Conservation (phyloP, 495 filamentous ascomycete species). For the Astrocystis sublimbata region DNA sequence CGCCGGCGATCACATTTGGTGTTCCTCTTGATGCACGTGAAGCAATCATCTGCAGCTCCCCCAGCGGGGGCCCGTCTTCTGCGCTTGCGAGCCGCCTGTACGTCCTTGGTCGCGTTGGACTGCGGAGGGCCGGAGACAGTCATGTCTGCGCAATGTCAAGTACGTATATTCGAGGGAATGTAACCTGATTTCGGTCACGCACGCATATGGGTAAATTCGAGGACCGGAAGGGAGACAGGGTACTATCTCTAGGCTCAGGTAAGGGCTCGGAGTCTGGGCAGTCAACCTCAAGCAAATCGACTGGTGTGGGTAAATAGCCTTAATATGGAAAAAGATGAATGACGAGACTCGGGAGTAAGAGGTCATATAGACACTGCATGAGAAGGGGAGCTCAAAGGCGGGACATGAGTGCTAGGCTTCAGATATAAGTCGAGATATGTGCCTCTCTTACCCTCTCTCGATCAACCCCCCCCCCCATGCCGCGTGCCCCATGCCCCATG, state of each 20-base stretch:
- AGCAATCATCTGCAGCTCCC: constrained; percentile 93
- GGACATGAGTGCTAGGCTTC: constrained; percentile 19
- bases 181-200: constrained; percentile 27
- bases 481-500: constrained; percentile 17
- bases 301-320: constrained; percentile 50
- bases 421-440: constrained; percentile 22
- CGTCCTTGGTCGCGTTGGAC: constrained; percentile 40
- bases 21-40: constrained; percentile 81
- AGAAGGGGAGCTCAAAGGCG: constrained; percentile 27
- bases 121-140: constrained; percentile 47
- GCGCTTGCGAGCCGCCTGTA: constrained; percentile 66
- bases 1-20: constrained; percentile 87
- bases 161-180: constrained; percentile 8
- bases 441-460: constrained; percentile 13
- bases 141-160: constrained; percentile 35
- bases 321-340: constrained; percentile 41
- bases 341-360: constrained; percentile 36
- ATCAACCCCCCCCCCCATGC: constrained; percentile 18
- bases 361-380: constrained; percentile 36
- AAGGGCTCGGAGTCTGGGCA: constrained; percentile 40
- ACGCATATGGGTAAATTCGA: constrained; percentile 33
- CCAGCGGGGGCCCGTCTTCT: constrained; percentile 84
- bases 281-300: constrained; percentile 35
- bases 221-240: constrained; percentile 5
- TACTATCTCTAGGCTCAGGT: constrained; percentile 33